Conservation (phyloP, 2,329 filamentous ascomycete species). For the Acephala macrosclerotiorum region DNA sequence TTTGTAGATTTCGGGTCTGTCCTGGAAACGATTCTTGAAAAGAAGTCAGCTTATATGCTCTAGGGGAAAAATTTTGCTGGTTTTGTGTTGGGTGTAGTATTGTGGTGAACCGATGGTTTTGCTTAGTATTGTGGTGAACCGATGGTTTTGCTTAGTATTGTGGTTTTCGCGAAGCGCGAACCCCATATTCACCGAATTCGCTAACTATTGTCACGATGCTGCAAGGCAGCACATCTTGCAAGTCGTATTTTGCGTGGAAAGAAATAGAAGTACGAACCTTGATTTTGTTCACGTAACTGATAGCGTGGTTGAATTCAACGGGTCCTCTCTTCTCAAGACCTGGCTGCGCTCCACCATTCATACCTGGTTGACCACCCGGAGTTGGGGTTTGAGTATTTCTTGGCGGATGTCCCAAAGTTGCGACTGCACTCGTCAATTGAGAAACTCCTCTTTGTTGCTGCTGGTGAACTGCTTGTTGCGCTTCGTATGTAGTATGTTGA, state of each 20-base stretch:
- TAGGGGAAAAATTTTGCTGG: background rate
- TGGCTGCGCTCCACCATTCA: slow-evolving; percentile 69
- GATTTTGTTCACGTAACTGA: slow-evolving; percentile 99
- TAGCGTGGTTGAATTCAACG: slow-evolving; percentile 98
- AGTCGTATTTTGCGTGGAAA: slow-evolving; percentile 11
- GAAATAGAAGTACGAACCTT: slow-evolving; percentile 68
- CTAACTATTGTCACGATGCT: background rate
- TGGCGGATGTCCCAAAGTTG: slow-evolving; percentile 49
- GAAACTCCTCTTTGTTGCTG: slow-evolving; percentile 72
- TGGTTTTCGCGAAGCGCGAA: background rate
- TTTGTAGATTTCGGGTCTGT: slow-evolving; percentile 98
- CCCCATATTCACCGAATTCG: background rate
- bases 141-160: background rate
- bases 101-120: background rate
- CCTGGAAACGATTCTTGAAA: slow-evolving; percentile 90
- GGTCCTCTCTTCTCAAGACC: slow-evolving; percentile 86
- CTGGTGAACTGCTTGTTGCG: slow-evolving; percentile 58
- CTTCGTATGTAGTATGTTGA: slow-evolving; percentile 49
- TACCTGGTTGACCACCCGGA: slow-evolving; percentile 60
- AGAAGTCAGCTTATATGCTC: slow-evolving; percentile 18
- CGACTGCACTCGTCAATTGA: slow-evolving; percentile 69
- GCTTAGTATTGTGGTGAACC: background rate
- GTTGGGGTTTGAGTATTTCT: slow-evolving; percentile 67
- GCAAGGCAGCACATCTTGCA: background rate
- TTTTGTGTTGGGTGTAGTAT: background rate